Conservation (phyloP, 768 basidiomycete genomes). For the Suillus hirtellus region DNA sequence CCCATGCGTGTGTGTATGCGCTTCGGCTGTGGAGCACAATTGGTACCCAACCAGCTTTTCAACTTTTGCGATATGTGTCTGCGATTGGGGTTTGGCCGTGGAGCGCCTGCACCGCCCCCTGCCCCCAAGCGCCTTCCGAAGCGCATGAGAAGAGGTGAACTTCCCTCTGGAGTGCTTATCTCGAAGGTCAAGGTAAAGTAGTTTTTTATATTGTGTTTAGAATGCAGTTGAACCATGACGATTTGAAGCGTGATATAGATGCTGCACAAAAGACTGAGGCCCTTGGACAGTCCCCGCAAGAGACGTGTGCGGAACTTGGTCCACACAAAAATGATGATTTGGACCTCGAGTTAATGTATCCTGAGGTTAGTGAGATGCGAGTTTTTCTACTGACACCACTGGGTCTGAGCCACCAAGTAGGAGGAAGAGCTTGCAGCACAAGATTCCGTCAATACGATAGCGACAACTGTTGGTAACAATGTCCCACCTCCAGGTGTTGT, state of each 20-base stretch:
- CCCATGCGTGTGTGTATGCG: constrained; percentile 18
- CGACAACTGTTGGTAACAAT: background rate
- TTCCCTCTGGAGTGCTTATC: background rate
- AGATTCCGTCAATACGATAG: background rate
- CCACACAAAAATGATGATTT: constrained; percentile 7
- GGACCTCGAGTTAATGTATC: constrained; percentile 24
- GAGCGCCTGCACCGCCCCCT: background rate
- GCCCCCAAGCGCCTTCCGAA: constrained; percentile 5
- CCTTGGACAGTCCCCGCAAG: background rate
- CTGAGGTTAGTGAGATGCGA: constrained; percentile 19
- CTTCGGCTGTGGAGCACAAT: constrained; percentile 19
- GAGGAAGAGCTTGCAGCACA: constrained; percentile 2
- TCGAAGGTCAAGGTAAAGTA: background rate
- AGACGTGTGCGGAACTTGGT: background rate
- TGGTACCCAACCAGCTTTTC: constrained; percentile 8
- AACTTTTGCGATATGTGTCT: constrained; percentile 20
- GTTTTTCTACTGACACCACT: background rate
- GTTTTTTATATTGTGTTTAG: background rate
- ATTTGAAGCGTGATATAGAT: constrained; percentile 2
- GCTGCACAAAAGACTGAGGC: background rate
- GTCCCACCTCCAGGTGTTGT: background rate
- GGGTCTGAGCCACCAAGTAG: background rate
- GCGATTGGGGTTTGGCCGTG: constrained; percentile 11
- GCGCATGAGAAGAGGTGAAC: background rate
- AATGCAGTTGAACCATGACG: background rate